phyloP scores from a whole-genome alignment of 768 basidiomycete species.

The Grammothele lineata region DNA sequence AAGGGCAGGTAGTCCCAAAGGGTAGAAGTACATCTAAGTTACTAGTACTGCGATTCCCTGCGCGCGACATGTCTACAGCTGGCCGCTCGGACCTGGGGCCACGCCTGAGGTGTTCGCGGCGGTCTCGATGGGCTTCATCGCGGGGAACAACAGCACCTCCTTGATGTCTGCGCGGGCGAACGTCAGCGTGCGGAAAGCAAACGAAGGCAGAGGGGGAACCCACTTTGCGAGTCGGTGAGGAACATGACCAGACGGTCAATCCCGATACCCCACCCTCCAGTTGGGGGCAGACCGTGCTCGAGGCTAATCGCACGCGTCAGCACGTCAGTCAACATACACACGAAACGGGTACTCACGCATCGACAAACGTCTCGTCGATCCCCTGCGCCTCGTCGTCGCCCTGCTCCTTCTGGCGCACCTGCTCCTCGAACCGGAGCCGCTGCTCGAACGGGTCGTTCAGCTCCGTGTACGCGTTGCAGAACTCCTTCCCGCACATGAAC shows the following conservation, averaged over 20 bases:
- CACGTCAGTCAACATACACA: background rate
- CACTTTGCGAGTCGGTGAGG: constrained; percentile 93
- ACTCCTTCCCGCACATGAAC: constrained; percentile 97
- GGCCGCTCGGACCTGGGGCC: constrained; percentile 27
- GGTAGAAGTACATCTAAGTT: constrained; percentile 1
- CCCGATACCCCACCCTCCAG: constrained; percentile 96
- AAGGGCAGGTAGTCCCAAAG: too few relatives aligned
- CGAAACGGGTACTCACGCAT: constrained; percentile 59
- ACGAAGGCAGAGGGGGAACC: too few relatives aligned
- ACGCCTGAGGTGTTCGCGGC: constrained; percentile 31
- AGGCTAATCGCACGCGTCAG: constrained; percentile 47
- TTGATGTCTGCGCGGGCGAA: constrained; percentile 71
- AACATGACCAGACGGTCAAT: constrained; percentile 98
- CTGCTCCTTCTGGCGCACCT: constrained; percentile 90
- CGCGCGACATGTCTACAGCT: too few relatives aligned
- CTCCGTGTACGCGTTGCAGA: constrained; percentile 99
- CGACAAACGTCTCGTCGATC: constrained; percentile 91
- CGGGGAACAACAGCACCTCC: constrained; percentile 94
- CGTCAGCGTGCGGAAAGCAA: too few relatives aligned
- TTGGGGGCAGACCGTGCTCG: constrained; percentile 96
- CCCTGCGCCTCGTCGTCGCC: constrained; percentile 99
- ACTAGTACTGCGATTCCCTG: too few relatives aligned
- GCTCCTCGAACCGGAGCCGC: constrained; percentile 92
- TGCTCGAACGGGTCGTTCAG: constrained; percentile 99
- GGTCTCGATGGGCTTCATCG: constrained; percentile 84